Evolutionary conservation across 495 filamentous ascomycete species (phyloP).

Genomic region (Extremus antarcticus): DNA sequence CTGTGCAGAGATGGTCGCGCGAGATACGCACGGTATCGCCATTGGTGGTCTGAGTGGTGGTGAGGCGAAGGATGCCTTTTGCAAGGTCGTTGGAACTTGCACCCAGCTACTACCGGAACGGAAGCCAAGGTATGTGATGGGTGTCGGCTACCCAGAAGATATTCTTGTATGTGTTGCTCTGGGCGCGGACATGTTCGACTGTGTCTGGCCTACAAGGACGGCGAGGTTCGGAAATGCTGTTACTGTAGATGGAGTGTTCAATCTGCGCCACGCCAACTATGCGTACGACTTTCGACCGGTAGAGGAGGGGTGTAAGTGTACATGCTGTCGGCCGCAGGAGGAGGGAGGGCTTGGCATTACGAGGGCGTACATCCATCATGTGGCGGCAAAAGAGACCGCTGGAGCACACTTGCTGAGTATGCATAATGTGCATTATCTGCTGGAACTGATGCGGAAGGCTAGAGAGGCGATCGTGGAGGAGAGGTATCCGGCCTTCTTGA

Average conservation of each 20-base stretch:
- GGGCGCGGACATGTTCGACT: constrained; percentile 99
- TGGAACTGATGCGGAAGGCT: constrained; percentile 65
- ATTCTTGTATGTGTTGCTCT: constrained; percentile 82
- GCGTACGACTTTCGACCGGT: constrained; percentile 73
- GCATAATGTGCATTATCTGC: constrained; percentile 87
- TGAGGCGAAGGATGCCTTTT: constrained; percentile 56
- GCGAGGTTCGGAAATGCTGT: constrained; percentile 93
- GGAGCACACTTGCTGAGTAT: constrained; percentile 89
- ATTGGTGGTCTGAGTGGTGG: constrained; percentile 92
- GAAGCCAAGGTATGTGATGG: constrained; percentile 97
- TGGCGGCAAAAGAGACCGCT: constrained; percentile 86
- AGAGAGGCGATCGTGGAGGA: constrained; percentile 75
- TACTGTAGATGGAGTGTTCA: constrained; percentile 67
- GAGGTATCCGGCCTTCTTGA: constrained; percentile 67
- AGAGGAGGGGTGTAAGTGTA: constrained; percentile 68
- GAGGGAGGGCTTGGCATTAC: constrained; percentile 76
- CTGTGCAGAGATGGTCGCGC: constrained; percentile 76
- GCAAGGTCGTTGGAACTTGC: constrained; percentile 64
- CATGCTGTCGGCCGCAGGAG: constrained; percentile 56
- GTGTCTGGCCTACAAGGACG: constrained; percentile 94
- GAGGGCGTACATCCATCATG: constrained; percentile 79
- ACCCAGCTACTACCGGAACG: constrained; percentile 73
- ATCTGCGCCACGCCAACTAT: constrained; percentile 66
- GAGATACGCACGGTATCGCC: constrained; percentile 90
- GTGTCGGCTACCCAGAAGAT: constrained; percentile 93